Conservation (phyloP, 345 rosid species). For the Brassica rapa region DNA sequence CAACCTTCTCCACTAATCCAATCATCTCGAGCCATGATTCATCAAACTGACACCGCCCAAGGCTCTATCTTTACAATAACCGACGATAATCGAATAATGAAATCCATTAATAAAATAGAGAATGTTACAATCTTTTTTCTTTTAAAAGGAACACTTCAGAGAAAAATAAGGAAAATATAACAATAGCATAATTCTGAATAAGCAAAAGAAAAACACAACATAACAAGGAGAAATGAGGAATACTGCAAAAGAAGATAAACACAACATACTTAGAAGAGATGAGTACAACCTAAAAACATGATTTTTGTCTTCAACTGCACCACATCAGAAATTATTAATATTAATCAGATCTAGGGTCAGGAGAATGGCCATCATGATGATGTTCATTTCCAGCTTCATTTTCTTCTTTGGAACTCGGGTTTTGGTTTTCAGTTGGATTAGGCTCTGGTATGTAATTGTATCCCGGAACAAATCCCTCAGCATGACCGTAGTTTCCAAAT, state of each 20-base stretch:
- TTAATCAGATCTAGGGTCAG: conserved; percentile 8
- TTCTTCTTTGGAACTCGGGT: background rate
- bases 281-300: background rate
- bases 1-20: background rate
- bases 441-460: background rate
- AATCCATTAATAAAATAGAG: background rate
- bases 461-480: background rate
- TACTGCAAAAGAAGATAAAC: background rate
- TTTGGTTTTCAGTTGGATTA: background rate
- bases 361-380: conserved; percentile 11
- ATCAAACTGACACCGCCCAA: background rate
- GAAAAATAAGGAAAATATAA: background rate
- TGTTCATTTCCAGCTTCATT: conserved; percentile 17
- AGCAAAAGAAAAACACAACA: background rate
- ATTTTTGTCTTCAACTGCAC: background rate
- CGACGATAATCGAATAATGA: background rate
- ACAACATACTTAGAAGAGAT: background rate
- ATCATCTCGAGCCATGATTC: background rate
- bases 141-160: background rate
- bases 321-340: background rate
- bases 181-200: background rate
- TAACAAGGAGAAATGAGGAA: background rate
- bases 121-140: background rate
- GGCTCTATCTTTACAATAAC: background rate
- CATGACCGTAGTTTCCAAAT: background rate